Evolutionary conservation across 768 basidiomycete genomes (phyloP), one percentile per base, ranked within the genome.

Genomic region (Tulasnella sp.): DNA sequence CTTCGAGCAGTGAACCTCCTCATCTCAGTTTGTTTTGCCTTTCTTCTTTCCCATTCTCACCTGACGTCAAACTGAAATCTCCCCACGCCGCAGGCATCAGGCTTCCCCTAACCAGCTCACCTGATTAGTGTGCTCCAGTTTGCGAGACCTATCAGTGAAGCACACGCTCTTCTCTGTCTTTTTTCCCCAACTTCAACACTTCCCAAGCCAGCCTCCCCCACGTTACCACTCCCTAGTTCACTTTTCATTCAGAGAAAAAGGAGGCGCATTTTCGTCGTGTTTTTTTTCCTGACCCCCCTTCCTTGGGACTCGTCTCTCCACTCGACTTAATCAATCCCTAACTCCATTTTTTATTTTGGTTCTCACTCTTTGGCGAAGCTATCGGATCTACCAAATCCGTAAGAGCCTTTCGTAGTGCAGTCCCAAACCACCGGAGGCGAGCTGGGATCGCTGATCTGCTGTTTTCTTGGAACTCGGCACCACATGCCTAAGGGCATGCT

Each of bases 341-440:
- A n/a, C n/a, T n/a, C n/a, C n/a, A n/a, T n/a, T n/a, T n/a, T n/a
- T n/a, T n/a, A n/a, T n/a, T n/a, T n/a, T n/a, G n/a, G n/a, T n/a
- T 34, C 62, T 68, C 62, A 31, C 34, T 16, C 31, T n/a, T n/a
- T n/a, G n/a, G n/a, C n/a, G 5, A 19, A 16, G 16, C 31, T 68
- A 36, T 27, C 62, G 62, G 62, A 68, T 68, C 62, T 68, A 68
- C 62, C 62, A 68, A 68, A 68, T 68, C 62, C 62, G 62, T 68
- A 27, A 68, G 8, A 52, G 52, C 52, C 24, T 52, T n/a, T 52
- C 0, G 52, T 21, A 24, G 21, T 31, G 34, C 27, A 27, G 27
- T n/a, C 31, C 34, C 62, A 68, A 36, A 68, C 27, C 62, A 68
- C 31, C 27, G 27, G 62, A 68, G 62, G 12, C 62, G 62, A 68